These are phyloP conservation scores for Zygnema circumcarinatum DNA, from an alignment of 139 green algal species.

Conservation along the genomic window DNA sequence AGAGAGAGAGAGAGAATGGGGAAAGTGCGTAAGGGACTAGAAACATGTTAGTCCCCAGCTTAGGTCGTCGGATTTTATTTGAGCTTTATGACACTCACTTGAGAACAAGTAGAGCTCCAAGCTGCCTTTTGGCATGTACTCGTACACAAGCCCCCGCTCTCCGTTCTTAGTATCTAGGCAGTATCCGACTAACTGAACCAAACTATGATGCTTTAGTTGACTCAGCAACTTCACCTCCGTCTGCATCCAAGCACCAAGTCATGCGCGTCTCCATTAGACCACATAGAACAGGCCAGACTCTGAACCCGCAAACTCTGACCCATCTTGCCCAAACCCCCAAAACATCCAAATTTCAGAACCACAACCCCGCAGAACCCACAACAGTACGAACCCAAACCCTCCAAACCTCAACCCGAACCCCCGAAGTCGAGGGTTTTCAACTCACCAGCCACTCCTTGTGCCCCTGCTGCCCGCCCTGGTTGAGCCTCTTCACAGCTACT, in stretches of 20 bases:
- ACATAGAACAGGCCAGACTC: not conserved
- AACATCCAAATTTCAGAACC: not conserved
- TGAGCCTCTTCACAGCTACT: slow-evolving; percentile 58
- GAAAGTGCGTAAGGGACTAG: not conserved
- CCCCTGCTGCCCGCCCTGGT: slow-evolving; percentile 48
- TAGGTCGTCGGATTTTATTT: not conserved
- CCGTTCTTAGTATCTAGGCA: slow-evolving; percentile 34
- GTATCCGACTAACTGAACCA: slow-evolving; percentile 52
- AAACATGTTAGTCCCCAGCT: not conserved
- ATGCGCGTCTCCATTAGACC: not conserved
- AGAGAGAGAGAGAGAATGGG: not conserved
- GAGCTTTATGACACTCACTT: slow-evolving; percentile 37
- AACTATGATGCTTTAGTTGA: slow-evolving; percentile 46
- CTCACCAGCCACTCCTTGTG: slow-evolving; percentile 60
- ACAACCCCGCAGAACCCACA: not conserved
- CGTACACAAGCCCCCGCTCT: slow-evolving; percentile 50
- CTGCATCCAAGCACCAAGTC: slow-evolving; percentile 20
- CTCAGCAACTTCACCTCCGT: slow-evolving; percentile 45
- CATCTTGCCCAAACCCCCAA: not conserved
- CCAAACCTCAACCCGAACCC: not conserved
- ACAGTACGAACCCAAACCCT: not conserved
- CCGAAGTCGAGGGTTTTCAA: not conserved
- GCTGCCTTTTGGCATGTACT: slow-evolving; percentile 57
- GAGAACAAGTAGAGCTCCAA: slow-evolving; percentile 45
- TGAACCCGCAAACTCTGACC: not conserved